Evolutionary conservation across 345 rosid species (phyloP), one percentile per base, ranked within the genome.

Genomic region (Pugionium dolabratum): DNA sequence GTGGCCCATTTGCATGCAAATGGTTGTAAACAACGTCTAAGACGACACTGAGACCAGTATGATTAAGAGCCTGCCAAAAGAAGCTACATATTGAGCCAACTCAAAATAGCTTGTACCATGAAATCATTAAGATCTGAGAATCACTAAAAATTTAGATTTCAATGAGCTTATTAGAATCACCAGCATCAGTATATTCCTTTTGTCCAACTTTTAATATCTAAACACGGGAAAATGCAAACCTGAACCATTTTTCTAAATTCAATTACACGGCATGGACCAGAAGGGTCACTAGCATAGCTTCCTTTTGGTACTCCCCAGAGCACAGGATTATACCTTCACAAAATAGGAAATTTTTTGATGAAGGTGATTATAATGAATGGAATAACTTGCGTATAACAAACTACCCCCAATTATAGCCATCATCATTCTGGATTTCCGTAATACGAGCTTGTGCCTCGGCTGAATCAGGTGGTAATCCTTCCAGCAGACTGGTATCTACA

Each of bases 281-380:
- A 75, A 34, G 98, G 83, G 59, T 82, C 76, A 75, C 87, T 86
- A 39, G 98, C 84, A 81, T 93, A 93, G 83, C 97, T 89, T 83
- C 98, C 98, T 79, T 93, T 93, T 35, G 98, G 97, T 71, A 87
- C 91, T 47, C 96, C 97, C 97, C 95, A 89, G 31, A 93, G 85
- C 67, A 87, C 88, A 59, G 97, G 98, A 87, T 93, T 86, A 76
- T 93, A 93, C 80, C 98, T 89, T 71, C 79, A 66, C 5, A 63
- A 74, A 55, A 62, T 43, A 73, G 77, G 64, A 67, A 68, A 31
- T 32, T 66, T 18, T 66, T 54, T 59, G 41, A 44, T 44, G 37
- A 53, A 47, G 48, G 41, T 61, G 69, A 39, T 10, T 54, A 67
- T 62, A 59, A 45, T 54, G 56, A 66, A 66, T 45, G 51, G 6